These are phyloP conservation scores for Trichoderma sp. DNA, from an alignment of 2,329 filamentous ascomycete genomes.

Conservation along the genomic window DNA sequence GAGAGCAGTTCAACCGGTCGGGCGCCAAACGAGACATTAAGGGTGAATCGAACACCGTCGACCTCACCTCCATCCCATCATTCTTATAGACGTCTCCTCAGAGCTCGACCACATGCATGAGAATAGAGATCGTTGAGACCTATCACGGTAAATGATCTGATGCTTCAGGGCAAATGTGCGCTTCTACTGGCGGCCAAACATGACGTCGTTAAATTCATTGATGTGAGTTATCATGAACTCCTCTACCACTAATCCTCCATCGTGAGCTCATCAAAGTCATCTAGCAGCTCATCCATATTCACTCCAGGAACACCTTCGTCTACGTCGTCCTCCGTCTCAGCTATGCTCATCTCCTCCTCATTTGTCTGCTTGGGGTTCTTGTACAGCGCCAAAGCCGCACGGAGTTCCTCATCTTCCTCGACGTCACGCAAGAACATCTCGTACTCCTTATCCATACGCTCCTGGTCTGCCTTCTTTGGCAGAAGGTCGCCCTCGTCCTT, in stretches of 20 bases:
- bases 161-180: background rate
- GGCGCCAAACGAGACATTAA: constrained; percentile 10
- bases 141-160: background rate
- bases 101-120: constrained; percentile 5
- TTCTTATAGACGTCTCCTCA: constrained; percentile 37
- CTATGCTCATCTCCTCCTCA: constrained; percentile 68
- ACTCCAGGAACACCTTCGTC: constrained; percentile 67
- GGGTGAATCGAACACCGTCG: constrained; percentile 29
- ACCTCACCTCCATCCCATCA: constrained; percentile 43
- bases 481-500: constrained; percentile 86
- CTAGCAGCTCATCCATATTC: constrained; percentile 78
- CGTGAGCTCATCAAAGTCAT: constrained; percentile 88
- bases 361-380: constrained; percentile 63
- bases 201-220: constrained; percentile 16
- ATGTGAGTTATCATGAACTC: constrained; percentile 33
- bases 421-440: constrained; percentile 97
- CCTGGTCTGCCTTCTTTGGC: constrained; percentile 84
- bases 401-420: constrained; percentile 89
- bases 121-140: too few relatives aligned
- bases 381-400: constrained; percentile 83
- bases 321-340: constrained; percentile 64
- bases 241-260: constrained; percentile 39
- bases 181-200: background rate
- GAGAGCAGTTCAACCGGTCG: constrained; percentile 35
- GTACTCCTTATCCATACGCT: constrained; percentile 88